Evolutionary conservation across 2,329 filamentous ascomycete genomes (phyloP).

Genomic region (Helminthosporium solani): DNA sequence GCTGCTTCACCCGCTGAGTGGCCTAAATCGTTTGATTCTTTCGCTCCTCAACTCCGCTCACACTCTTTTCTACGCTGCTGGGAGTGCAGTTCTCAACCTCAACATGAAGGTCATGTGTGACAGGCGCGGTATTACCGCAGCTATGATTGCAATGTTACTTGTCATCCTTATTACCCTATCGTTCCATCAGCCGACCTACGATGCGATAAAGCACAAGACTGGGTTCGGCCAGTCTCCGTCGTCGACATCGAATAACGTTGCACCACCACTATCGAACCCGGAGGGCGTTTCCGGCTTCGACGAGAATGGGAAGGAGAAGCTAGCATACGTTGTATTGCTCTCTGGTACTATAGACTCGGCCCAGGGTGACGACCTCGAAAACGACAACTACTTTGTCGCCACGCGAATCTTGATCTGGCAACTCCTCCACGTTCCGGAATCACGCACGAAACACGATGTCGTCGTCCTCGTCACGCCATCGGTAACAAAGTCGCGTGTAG

Average conservation of each 20-base stretch:
- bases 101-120: not conserved
- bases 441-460: slow-evolving; percentile 23
- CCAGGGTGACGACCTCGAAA: slow-evolving; percentile 20
- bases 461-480: slow-evolving; percentile 30
- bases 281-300: not conserved
- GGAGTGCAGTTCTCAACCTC: not conserved
- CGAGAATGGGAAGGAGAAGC: slow-evolving; percentile 13
- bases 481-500: slow-evolving; percentile 20
- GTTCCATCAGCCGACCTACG: slow-evolving; percentile 1
- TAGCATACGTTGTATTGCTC: slow-evolving; percentile 30
- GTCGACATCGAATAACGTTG: not conserved
- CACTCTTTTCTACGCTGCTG: not conserved
- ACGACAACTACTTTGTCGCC: slow-evolving; percentile 32
- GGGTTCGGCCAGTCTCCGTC: not conserved
- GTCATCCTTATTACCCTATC: not conserved
- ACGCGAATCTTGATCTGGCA: slow-evolving; percentile 35
- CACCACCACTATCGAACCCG: not conserved
- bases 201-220: slow-evolving; percentile 1
- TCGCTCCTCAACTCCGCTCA: not conserved
- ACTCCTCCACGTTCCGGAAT: slow-evolving; percentile 23
- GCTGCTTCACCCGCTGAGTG: too few relatives aligned
- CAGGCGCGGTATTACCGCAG: slow-evolving; percentile 1
- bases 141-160: not conserved
- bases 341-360: slow-evolving; percentile 15
- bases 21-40: too few relatives aligned